phyloP scores from a whole-genome alignment of 176 grass and related monocot genomes.

The Oryza longistaminata region DNA sequence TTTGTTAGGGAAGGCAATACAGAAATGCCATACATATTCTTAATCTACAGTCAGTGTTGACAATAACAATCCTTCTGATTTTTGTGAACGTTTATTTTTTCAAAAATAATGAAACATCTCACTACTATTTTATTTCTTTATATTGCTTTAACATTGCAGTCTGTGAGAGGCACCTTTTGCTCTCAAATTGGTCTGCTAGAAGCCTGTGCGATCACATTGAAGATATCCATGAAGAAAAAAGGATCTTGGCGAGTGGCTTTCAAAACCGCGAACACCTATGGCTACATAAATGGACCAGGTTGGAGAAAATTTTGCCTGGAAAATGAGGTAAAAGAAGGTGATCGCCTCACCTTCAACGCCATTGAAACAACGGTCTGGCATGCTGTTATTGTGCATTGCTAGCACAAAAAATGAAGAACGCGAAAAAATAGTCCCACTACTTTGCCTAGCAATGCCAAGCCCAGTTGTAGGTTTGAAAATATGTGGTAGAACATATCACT shows the following conservation, averaged over 20 bases:
- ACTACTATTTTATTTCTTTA: not conserved
- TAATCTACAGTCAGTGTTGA: not conserved
- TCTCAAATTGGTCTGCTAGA: slow-evolving; percentile 14
- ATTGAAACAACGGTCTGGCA: slow-evolving; percentile 16
- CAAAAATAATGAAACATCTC: not conserved
- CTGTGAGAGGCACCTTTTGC: slow-evolving; percentile 22
- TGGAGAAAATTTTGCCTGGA: slow-evolving; percentile 40
- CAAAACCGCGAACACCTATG: not conserved
- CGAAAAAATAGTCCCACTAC: not conserved
- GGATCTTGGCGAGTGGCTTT: slow-evolving; percentile 34
- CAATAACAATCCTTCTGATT: not conserved
- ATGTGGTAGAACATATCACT: not conserved
- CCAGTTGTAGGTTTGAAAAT: slow-evolving; percentile 6
- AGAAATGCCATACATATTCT: not conserved
- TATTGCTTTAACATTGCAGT: slow-evolving; percentile 20
- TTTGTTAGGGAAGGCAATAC: not conserved
- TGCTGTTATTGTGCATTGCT: not conserved
- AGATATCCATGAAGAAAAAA: not conserved
- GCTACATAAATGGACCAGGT: slow-evolving; percentile 11
- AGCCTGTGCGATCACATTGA: slow-evolving; percentile 23
- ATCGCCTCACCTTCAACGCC: slow-evolving; percentile 4
- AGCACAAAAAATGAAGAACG: not conserved
- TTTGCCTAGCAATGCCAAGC: slow-evolving; percentile 2
- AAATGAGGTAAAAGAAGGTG: slow-evolving; percentile 36
- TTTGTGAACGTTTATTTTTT: not conserved